Evolutionary conservation across 345 rosid species (phyloP).

Genomic region (Populus pruinosa): DNA sequence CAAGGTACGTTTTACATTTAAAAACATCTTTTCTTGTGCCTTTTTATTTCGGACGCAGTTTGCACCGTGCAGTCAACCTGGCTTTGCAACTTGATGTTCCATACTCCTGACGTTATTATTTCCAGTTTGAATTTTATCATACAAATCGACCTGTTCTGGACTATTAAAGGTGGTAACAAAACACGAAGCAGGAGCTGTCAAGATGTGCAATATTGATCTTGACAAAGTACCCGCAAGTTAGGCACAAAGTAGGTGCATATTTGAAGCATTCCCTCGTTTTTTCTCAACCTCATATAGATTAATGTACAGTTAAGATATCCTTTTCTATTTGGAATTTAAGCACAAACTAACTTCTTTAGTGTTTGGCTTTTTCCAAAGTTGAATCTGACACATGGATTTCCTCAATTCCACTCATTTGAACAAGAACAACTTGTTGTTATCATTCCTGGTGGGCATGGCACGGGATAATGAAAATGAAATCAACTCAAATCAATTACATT

Average conservation of each 20-base stretch:
- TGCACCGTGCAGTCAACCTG: too few relatives aligned
- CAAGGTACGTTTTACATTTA: too few relatives aligned
- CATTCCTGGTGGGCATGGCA: not conserved
- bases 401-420: not conserved
- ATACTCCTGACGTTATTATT: too few relatives aligned
- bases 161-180: not conserved
- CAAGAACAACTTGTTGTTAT: not conserved
- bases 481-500: too few relatives aligned
- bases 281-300: not conserved
- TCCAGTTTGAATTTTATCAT: too few relatives aligned
- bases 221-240: not conserved
- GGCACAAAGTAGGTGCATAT: too few relatives aligned
- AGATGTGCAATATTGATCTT: not conserved
- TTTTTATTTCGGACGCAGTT: too few relatives aligned
- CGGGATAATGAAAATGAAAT: too few relatives aligned
- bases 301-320: not conserved
- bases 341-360: not conserved
- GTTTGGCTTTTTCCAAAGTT: too few relatives aligned
- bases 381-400: not conserved
- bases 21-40: too few relatives aligned
- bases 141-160: too few relatives aligned
- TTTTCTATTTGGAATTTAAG: not conserved
- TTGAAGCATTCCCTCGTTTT: not conserved
- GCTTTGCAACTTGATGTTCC: too few relatives aligned
- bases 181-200: not conserved